Base-by-base conservation (phyloP, 371 early-diverging fungal genomes). In the Rhizopus arrhizus region DNA sequence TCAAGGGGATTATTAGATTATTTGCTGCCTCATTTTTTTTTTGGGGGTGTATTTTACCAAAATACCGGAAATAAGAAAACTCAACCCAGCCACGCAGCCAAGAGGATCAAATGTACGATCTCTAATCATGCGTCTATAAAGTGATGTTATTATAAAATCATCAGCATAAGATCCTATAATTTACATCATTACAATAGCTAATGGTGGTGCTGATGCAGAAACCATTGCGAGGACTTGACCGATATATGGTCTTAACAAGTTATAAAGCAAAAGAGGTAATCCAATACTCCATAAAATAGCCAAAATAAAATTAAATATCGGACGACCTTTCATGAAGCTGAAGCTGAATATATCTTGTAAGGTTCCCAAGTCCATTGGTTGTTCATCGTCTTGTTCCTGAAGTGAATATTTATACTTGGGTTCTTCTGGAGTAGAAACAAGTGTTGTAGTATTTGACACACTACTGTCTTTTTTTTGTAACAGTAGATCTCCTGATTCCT, bases 41-140 rank as follows among this genome's bases (percentile, higher is more conserved):
- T 36, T 11, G 29, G 4, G 42, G 43, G 8, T 55, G 48, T 51
- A 46, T 42, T 33, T 61, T 72, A 72, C 72, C 65, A 72, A 28
- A 48, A 72, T 59, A 7, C 72, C 72, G 28, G 72, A 62, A 41
- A 72, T 65, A 15, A 72, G 62, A 56, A 72, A 72, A 62, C 72
- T 68, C 4, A 65, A 35, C 40, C 72, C 72, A 48, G 68, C 61
- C 28, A 72, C 63, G 53, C 54, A 68, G 22, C 72, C 72, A 9
- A 72, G 59, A 13, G 59, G 62, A 53, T 72, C 72, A 53, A 68
- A 61, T 38, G 54, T 54, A 41, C 54, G 54, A 33, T 64, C 65
- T 33, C 38, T 56, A 28, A 61, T n/a, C 72, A 72, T 72, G 6
- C 72, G 68, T 29, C 72, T 72, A 48, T 47, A 52, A 32, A 16